Conservation (phyloP, 2,329 filamentous ascomycete species). For the Trichoderma cornu-damae region DNA sequence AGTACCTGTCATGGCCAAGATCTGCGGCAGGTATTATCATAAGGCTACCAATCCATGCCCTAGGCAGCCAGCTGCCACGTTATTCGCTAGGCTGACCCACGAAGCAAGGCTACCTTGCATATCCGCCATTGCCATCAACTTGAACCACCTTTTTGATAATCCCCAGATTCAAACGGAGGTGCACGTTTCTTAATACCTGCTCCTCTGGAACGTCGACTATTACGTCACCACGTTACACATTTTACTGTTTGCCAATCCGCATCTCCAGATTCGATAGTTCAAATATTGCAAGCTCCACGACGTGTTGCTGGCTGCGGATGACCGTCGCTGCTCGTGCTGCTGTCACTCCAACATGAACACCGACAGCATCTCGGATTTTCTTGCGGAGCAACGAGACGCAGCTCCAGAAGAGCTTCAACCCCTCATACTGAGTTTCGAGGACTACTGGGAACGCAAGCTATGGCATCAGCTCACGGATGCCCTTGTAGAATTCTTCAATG, state of each 20-base stretch:
- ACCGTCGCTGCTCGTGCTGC: neutral
- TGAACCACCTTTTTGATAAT: neutral
- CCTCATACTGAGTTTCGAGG: slow-evolving; percentile 86
- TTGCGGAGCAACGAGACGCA: slow-evolving; percentile 81
- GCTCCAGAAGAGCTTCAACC: slow-evolving; percentile 84
- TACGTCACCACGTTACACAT: neutral
- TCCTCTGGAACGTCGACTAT: neutral
- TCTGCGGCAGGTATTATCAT: too few relatives aligned
- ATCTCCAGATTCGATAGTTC: neutral
- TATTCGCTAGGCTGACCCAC: slow-evolving; percentile 8
- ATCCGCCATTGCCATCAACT: neutral
- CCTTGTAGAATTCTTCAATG: slow-evolving; percentile 81
- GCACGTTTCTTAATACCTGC: neutral
- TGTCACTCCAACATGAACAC: slow-evolving; percentile 59
- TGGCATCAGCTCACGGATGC: slow-evolving; percentile 97
- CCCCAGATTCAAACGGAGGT: neutral
- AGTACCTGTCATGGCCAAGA: neutral
- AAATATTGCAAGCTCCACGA: neutral
- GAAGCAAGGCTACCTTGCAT: slow-evolving; percentile 9
- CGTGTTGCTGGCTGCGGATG: neutral
- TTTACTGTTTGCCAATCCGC: neutral
- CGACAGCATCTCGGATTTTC: slow-evolving; percentile 86
- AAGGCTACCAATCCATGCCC: slow-evolving; percentile 1
- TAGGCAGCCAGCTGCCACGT: slow-evolving; percentile 16
- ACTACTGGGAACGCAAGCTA: slow-evolving; percentile 96